Percentiles rank a stretch among this genome's conserved stretches.
phyloP scores from a whole-genome alignment of 2,329 filamentous ascomycete species.

The Aspergillus puulaauensis region DNA sequence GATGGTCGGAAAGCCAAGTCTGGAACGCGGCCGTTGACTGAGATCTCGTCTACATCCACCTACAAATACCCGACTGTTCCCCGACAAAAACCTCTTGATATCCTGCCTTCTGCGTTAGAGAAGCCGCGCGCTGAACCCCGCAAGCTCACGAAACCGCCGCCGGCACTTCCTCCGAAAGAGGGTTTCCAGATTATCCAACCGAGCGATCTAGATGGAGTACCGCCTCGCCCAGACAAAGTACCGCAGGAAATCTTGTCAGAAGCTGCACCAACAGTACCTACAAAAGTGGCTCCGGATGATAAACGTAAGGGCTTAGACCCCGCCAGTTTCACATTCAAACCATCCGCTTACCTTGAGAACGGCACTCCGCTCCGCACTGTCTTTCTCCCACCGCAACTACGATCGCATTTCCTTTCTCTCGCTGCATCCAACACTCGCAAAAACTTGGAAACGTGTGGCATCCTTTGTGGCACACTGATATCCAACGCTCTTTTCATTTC shows the following conservation, averaged over 20 bases:
- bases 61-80: slow-evolving; percentile 48
- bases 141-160: slow-evolving; percentile 29
- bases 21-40: slow-evolving; percentile 14
- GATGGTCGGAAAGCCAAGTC: slow-evolving; percentile 13
- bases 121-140: slow-evolving; percentile 15
- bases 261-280: slow-evolving; percentile 24
- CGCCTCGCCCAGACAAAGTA: slow-evolving; percentile 29
- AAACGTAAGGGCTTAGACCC: slow-evolving; percentile 32
- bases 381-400: slow-evolving; percentile 77
- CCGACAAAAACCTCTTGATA: slow-evolving; percentile 31
- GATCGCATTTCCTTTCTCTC: slow-evolving; percentile 69
- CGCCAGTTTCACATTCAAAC: slow-evolving; percentile 72
- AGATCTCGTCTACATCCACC: slow-evolving; percentile 22
- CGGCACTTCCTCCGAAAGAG: slow-evolving; percentile 42
- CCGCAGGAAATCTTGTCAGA: slow-evolving; percentile 13
- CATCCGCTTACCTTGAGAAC: slow-evolving; percentile 85
- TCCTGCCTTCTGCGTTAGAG: slow-evolving; percentile 20
- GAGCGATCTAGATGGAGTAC: slow-evolving; percentile 24
- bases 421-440: slow-evolving; percentile 73
- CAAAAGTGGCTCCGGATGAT: slow-evolving; percentile 22
- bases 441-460: slow-evolving; percentile 92
- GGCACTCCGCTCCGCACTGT: slow-evolving; percentile 82
- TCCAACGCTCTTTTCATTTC: slow-evolving; percentile 93
- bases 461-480: slow-evolving; percentile 85
- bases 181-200: slow-evolving; percentile 13